Conservation (phyloP, 805 yeast genomes). For the Nematodospora valgi region DNA sequence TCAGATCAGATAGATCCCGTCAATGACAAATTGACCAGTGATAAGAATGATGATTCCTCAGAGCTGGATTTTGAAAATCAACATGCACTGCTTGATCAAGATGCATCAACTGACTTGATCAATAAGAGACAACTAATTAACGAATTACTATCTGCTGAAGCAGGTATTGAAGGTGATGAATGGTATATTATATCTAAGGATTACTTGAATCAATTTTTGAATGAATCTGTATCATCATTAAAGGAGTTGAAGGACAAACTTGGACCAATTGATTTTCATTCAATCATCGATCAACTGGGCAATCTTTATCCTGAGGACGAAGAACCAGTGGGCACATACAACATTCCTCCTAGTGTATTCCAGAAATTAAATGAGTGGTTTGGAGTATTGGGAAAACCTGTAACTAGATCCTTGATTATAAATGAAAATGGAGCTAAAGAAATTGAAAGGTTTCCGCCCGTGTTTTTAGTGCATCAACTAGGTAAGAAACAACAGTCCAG, state of each 20-base stretch:
- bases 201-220: slow-evolving; percentile 42
- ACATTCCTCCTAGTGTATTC: slow-evolving; percentile 45
- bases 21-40: too few species aligned
- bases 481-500: slow-evolving; percentile 14
- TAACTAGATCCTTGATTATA: slow-evolving; percentile 25
- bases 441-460: slow-evolving; percentile 36
- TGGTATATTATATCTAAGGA: slow-evolving; percentile 47
- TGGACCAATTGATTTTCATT: slow-evolving; percentile 46
- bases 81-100: too few species aligned
- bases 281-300: slow-evolving; percentile 45
- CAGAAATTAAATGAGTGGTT: slow-evolving; percentile 49
- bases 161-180: slow-evolving; percentile 43
- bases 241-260: slow-evolving; percentile 26
- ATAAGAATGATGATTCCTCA: too few species aligned
- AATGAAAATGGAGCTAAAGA: slow-evolving; percentile 23
- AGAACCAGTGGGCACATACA: slow-evolving; percentile 14
- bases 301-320: slow-evolving; percentile 29
- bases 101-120: too few species aligned
- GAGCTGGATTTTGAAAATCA: too few species aligned
- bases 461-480: slow-evolving; percentile 32
- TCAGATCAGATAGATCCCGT: too few species aligned
- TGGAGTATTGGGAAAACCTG: slow-evolving; percentile 42
- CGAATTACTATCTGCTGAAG: slow-evolving; percentile 12
- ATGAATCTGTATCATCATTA: slow-evolving; percentile 22
- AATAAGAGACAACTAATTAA: slow-evolving; percentile 19